Conservation (phyloP, 139 green algal species). For the Chlorella vulgaris region DNA sequence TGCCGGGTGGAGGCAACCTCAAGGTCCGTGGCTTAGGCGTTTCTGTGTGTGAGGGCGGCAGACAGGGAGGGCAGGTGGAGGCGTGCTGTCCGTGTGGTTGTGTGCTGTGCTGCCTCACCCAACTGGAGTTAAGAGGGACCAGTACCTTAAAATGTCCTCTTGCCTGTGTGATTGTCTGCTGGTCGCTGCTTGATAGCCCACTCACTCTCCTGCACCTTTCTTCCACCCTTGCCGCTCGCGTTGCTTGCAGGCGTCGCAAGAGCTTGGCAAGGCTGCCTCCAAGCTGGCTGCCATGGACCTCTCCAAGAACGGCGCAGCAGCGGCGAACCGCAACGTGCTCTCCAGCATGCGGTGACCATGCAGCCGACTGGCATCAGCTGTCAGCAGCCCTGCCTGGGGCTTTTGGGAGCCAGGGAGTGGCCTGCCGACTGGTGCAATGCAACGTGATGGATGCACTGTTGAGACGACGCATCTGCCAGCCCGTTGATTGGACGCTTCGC, state of each 20-base stretch:
- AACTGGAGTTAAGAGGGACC: too few species aligned
- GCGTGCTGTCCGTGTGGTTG: too few species aligned
- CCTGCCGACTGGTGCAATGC: background rate
- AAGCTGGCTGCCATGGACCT: conserved; percentile 25
- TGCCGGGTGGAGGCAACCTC: background rate
- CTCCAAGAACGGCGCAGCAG: background rate
- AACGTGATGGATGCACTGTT: background rate
- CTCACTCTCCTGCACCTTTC: background rate
- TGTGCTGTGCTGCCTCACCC: too few species aligned
- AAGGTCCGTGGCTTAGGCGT: background rate
- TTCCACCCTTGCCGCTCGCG: background rate
- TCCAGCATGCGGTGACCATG: conserved; percentile 21
- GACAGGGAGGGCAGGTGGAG: background rate
- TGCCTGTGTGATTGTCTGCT: background rate
- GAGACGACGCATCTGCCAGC: too few species aligned
- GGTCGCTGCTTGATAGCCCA: background rate
- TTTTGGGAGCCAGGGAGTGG: too few species aligned
- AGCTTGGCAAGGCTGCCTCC: conserved; percentile 13
- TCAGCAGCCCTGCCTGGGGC: too few species aligned
- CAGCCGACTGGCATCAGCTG: too few species aligned
- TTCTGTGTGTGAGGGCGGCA: too few species aligned
- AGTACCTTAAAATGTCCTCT: too few species aligned
- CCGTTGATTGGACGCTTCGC: too few species aligned
- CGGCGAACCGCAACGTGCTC: background rate
- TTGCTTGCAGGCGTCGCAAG: conserved; percentile 8